Conservation (phyloP, 169 alveolate genomes). For the Babesia sp. region DNA sequence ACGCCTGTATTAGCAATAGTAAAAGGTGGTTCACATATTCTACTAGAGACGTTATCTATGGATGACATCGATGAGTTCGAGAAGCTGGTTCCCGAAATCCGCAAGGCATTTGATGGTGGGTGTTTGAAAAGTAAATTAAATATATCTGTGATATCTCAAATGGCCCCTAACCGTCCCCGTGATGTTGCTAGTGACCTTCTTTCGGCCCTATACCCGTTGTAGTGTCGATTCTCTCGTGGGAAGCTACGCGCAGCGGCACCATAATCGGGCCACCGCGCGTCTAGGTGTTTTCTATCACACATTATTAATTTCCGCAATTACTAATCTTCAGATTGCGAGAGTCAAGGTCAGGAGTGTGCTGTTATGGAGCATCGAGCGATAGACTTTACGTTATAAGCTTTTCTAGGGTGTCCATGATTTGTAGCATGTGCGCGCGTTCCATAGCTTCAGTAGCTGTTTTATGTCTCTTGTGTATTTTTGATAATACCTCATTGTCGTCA, state of each 20-base stretch:
- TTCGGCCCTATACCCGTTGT: too few species aligned
- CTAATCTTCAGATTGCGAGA: constrained; percentile 13
- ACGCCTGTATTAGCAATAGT: constrained; percentile 62
- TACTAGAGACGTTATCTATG: constrained; percentile 63
- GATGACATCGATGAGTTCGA: constrained; percentile 62
- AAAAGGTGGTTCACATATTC: constrained; percentile 66
- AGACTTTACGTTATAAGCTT: not conserved
- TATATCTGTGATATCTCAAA: not conserved
- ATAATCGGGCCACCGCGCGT: too few species aligned
- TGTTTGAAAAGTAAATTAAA: not conserved
- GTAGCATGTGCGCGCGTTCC: constrained; percentile 10
- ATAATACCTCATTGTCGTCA: too few species aligned
- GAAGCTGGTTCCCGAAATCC: constrained; percentile 54
- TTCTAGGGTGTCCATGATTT: not conserved
- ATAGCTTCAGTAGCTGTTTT: not conserved
- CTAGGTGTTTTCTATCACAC: too few species aligned
- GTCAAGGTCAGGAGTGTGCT: not conserved
- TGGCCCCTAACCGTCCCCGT: too few species aligned
- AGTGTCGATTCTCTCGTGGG: too few species aligned
- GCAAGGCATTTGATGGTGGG: constrained; percentile 58
- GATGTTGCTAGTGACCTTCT: too few species aligned
- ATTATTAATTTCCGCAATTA: not conserved
- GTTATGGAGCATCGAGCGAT: constrained; percentile 9
- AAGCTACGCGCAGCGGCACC: too few species aligned
- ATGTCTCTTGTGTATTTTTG: too few species aligned